Evolutionary conservation across 2,329 filamentous ascomycete genomes (phyloP), one percentile per base, ranked within the genome.

Genomic region (Fusarium sp.): DNA sequence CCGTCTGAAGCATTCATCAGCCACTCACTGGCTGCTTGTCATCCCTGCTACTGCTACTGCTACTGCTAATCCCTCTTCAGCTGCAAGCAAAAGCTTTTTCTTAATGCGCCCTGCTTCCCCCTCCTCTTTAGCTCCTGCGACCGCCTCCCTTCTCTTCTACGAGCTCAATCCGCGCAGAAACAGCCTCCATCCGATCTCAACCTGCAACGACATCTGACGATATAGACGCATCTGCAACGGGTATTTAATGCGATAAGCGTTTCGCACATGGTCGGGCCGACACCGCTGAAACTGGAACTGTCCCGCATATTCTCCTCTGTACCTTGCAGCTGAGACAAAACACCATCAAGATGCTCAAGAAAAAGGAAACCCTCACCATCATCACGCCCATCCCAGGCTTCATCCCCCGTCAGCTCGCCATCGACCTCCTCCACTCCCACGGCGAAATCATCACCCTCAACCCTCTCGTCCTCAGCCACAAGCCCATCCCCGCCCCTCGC

Each of bases 371-470:
- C 25, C 88, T 89, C 74, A 90, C 87, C 25, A 84, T 89, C 65
- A 84, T 91, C 72, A 91, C 88, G 54, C 87, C 88, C 41, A 89
- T 91, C 46, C 88, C 88, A 29, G 80, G 82, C 71, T 88, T 87
- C 75, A 89, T 91, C 64, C 88, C 88, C 15, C 87, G 88, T 60
- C 87, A 91, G 73, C 82, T 91, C 51, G 88, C 88, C 65, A 83
- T 91, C 76, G 88, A 91, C 72, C 89, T 91, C 72, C 84, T 91
- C 54, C 88, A 91, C 73, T 85, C 85, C 63, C 88, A 91, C 74
- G 83, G 84, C 73, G 88, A 91, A 72, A 85, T 91, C 74, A 90
- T 91, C 77, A 87, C 85, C 31, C 77, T 91, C 59, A 90, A 90
- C 69, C 88, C 88, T 5, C 84, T 91, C 45, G 88, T 91, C 26